These are phyloP conservation scores for Cystobasidiaceae sp. DNA, from an alignment of 1,284 basidiomycete species.

Conservation along the genomic window DNA sequence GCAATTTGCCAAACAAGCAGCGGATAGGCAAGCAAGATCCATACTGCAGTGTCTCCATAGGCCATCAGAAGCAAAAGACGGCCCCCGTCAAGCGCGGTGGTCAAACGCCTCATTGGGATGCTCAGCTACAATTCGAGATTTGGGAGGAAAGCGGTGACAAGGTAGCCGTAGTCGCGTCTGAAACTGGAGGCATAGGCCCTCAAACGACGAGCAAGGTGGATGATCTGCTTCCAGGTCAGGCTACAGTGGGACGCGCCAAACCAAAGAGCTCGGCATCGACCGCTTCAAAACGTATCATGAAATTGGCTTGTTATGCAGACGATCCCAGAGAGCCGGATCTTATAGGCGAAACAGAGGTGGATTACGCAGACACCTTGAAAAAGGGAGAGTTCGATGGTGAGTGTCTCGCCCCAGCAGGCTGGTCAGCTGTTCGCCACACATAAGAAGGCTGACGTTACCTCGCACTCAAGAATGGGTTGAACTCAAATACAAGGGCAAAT, in stretches of 20 bases:
- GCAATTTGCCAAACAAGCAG: conserved; percentile 71
- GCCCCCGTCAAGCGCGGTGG: conserved; percentile 92
- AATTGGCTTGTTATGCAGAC: conserved; percentile 84
- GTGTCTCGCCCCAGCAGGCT: conserved; percentile 40
- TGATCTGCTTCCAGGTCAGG: conserved; percentile 5
- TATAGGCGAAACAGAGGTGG: conserved; percentile 84
- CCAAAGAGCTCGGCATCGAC: conserved; percentile 50
- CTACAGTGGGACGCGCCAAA: conserved; percentile 33
- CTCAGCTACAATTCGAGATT: conserved; percentile 90
- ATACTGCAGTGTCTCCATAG: conserved; percentile 74
- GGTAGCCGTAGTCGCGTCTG: conserved; percentile 2
- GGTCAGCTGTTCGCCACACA: background rate
- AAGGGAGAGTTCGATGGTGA: conserved; percentile 94
- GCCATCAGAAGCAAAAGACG: conserved; percentile 74
- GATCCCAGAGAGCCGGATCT: conserved; percentile 91
- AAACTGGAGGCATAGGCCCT: conserved; percentile 52
- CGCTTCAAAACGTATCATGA: conserved; percentile 52
- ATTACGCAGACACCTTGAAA: conserved; percentile 82
- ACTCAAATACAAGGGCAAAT: conserved; percentile 80
- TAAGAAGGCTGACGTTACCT: background rate
- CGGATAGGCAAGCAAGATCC: conserved; percentile 98
- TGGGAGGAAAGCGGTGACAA: conserved; percentile 69
- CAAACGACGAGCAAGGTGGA: conserved; percentile 57
- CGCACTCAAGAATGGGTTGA: conserved; percentile 81
- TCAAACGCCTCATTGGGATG: conserved; percentile 98